phyloP scores from a whole-genome alignment of 140 eudicot species.

The Anethum foeniculum region DNA sequence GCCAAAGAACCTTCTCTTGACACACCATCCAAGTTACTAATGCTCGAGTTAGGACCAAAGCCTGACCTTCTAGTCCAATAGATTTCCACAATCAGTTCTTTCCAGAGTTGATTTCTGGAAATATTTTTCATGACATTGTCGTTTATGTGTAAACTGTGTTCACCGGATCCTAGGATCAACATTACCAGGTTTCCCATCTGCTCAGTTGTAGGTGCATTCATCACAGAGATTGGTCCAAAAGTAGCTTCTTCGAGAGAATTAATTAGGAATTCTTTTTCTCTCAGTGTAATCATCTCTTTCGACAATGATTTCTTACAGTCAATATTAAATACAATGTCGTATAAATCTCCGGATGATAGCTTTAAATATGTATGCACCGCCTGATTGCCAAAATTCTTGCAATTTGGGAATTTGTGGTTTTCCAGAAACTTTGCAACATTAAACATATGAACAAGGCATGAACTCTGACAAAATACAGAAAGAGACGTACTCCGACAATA shows the following conservation, averaged over 20 bases:
- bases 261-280: constrained; percentile 20
- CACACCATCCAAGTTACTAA: not conserved
- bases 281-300: constrained; percentile 24
- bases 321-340: constrained; percentile 32
- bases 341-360: constrained; percentile 16
- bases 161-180: constrained; percentile 30
- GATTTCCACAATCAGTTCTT: constrained; percentile 21
- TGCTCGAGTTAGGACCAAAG: not conserved
- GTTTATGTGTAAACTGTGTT: not conserved
- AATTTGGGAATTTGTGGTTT: constrained; percentile 12
- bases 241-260: constrained; percentile 32
- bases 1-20: not conserved
- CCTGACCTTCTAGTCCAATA: not conserved
- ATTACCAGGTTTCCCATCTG: constrained; percentile 36
- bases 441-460: constrained; percentile 24
- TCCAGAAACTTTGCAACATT: constrained; percentile 33
- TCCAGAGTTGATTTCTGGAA: constrained; percentile 16
- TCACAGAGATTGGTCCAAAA: constrained; percentile 6
- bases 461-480: constrained; percentile 23
- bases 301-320: constrained; percentile 35
- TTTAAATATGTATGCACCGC: constrained; percentile 1
- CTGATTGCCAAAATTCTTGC: not conserved
- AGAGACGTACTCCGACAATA: not conserved
- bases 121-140: constrained; percentile 6
- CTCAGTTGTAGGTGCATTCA: constrained; percentile 17